Conservation (phyloP, 2,329 filamentous ascomycete genomes). For the Alternaria sp. region DNA sequence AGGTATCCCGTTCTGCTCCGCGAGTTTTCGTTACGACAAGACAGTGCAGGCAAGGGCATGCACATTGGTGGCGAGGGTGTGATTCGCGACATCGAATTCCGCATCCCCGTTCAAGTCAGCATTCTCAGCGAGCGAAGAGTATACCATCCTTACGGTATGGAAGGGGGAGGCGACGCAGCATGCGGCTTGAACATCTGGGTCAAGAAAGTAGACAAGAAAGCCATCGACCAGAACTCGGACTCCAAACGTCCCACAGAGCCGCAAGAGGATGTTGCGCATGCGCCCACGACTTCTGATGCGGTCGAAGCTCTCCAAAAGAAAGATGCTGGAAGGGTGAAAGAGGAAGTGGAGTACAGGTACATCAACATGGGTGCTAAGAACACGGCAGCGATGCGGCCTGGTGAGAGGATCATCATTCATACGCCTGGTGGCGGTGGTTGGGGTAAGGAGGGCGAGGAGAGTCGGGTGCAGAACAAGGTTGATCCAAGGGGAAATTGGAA, state of each 20-base stretch:
- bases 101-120: constrained; percentile 77
- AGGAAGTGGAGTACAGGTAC: constrained; percentile 64
- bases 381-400: constrained; percentile 76
- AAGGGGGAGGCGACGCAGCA: constrained; percentile 79
- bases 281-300: constrained; percentile 62
- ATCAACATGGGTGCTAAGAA: constrained; percentile 84
- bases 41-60: constrained; percentile 70
- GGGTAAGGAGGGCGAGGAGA: constrained; percentile 69
- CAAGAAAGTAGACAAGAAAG: constrained; percentile 64
- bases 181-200: constrained; percentile 91
- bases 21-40: constrained; percentile 71
- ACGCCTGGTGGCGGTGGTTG: constrained; percentile 84
- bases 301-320: constrained; percentile 36
- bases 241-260: constrained; percentile 32
- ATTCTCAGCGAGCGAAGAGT: constrained; percentile 82
- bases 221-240: constrained; percentile 39
- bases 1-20: constrained; percentile 77
- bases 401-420: constrained; percentile 78
- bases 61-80: constrained; percentile 79
- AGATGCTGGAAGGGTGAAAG: constrained; percentile 43
- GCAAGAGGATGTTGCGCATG: constrained; percentile 24
- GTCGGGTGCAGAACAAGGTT: constrained; percentile 55
- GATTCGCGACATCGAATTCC: constrained; percentile 81
- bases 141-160: constrained; percentile 80
- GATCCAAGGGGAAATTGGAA: constrained; percentile 70